These are phyloP conservation scores for Solanum clarkiae DNA, from an alignment of 257 asterid species.

Conservation along the genomic window DNA sequence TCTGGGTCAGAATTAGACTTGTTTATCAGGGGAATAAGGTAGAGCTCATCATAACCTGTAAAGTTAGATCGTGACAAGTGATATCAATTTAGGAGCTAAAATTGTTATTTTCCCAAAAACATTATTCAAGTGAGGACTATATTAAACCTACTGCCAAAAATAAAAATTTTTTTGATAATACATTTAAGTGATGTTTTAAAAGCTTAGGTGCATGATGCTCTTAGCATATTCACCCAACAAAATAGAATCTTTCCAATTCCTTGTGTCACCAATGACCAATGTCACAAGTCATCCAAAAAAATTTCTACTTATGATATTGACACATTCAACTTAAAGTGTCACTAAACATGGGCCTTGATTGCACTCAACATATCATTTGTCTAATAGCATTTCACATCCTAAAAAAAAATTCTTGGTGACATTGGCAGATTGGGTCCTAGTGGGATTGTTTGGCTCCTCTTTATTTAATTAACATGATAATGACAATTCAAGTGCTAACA, in stretches of 20 bases:
- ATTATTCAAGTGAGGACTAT: too few relatives aligned
- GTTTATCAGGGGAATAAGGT: too few relatives aligned
- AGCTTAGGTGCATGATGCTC: neutral
- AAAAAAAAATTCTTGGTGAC: neutral
- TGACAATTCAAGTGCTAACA: neutral
- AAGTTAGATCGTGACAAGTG: too few relatives aligned
- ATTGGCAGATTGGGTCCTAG: neutral
- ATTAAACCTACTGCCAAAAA: too few relatives aligned
- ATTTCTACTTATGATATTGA: neutral
- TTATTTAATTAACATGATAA: neutral
- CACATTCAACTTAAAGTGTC: neutral
- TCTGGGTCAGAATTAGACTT: too few relatives aligned
- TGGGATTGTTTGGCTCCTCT: neutral
- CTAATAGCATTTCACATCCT: neutral
- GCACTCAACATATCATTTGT: neutral
- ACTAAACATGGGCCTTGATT: neutral
- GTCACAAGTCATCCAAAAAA: neutral
- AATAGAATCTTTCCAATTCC: neutral
- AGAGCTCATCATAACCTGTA: too few relatives aligned
- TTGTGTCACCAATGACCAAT: neutral
- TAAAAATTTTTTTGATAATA: too few relatives aligned
- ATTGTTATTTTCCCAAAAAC: too few relatives aligned
- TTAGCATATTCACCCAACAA: neutral
- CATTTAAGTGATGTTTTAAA: neutral
- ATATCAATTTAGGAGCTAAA: too few relatives aligned